A percentile compares a stretch with the other conserved stretches of the same genome.
These are phyloP conservation scores for Didymella segeticola DNA, from an alignment of 2,329 filamentous ascomycete species.

Conservation along the genomic window DNA sequence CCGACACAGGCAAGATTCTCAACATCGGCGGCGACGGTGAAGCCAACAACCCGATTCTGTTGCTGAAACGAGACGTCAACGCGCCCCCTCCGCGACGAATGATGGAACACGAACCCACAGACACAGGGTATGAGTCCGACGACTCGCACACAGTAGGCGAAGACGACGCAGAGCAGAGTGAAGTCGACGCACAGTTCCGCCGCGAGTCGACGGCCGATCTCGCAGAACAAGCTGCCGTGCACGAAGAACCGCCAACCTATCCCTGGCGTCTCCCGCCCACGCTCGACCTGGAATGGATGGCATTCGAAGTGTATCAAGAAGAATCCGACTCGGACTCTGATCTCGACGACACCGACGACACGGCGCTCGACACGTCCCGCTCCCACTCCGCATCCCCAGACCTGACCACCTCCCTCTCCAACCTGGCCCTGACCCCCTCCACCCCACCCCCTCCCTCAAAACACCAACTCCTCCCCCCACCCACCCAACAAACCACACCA, in stretches of 20 bases:
- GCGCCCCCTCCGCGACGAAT: slow-evolving; percentile 67
- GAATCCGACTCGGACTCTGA: slow-evolving; percentile 64
- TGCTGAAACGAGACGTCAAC: slow-evolving; percentile 74
- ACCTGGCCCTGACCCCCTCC: slow-evolving; percentile 52
- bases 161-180: slow-evolving; percentile 51
- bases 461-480: slow-evolving; percentile 29
- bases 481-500: slow-evolving; percentile 17
- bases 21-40: slow-evolving; percentile 77
- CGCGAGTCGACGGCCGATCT: slow-evolving; percentile 49
- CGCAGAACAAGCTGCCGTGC: slow-evolving; percentile 7
- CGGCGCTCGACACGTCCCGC: slow-evolving; percentile 21
- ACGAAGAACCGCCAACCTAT: slow-evolving; percentile 35
- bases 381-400: slow-evolving; percentile 50
- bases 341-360: slow-evolving; percentile 48
- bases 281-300: slow-evolving; percentile 89
- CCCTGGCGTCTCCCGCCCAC: slow-evolving; percentile 72
- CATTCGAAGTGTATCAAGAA: slow-evolving; percentile 82
- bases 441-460: slow-evolving; percentile 26
- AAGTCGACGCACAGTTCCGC: slow-evolving; percentile 54
- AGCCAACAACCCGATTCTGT: slow-evolving; percentile 73
- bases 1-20: slow-evolving; percentile 85
- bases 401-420: slow-evolving; percentile 53
- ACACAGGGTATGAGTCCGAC: slow-evolving; percentile 43
- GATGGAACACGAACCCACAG: slow-evolving; percentile 47
- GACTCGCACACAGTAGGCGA: slow-evolving; percentile 48